Conservation (phyloP, 2,329 filamentous ascomycete species). For the Colletotrichum spaethianum region DNA sequence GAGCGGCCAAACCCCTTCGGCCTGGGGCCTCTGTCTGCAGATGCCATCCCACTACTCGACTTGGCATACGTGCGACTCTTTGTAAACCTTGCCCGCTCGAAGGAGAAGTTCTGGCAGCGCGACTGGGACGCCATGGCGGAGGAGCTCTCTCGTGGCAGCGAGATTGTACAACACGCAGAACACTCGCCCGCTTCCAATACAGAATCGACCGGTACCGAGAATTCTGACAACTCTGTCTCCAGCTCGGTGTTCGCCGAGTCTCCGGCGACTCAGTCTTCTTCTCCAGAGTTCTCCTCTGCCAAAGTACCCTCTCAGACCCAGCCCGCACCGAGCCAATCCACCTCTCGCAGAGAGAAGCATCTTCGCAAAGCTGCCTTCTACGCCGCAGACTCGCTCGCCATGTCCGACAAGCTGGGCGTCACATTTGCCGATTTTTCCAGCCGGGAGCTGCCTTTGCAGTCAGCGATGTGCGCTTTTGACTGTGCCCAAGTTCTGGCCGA, state of each 20-base stretch:
- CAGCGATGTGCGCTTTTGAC: conserved; percentile 92
- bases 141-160: conserved; percentile 83
- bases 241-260: conserved; percentile 66
- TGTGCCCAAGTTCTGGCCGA: conserved; percentile 95
- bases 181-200: conserved; percentile 68
- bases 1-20: conserved; percentile 89
- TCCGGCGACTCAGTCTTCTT: conserved; percentile 66
- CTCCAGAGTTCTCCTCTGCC: conserved; percentile 60
- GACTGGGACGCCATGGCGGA: conserved; percentile 94
- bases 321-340: conserved; percentile 55
- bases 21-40: conserved; percentile 85
- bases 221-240: conserved; percentile 62
- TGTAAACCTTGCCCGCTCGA: conserved; percentile 91
- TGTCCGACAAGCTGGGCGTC: conserved; percentile 88
- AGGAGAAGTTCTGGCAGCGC: conserved; percentile 93
- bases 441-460: conserved; percentile 89
- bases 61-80: conserved; percentile 93
- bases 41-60: conserved; percentile 91
- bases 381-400: conserved; percentile 90
- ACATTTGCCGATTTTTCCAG: conserved; percentile 88
- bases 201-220: conserved; percentile 59
- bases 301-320: conserved; percentile 52
- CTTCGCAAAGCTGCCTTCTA: conserved; percentile 96
- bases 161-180: conserved; percentile 81
- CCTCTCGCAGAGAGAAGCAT: conserved; percentile 85